Base-by-base conservation (phyloP, 257 asterid species). In the Solanum dulcamara region DNA sequence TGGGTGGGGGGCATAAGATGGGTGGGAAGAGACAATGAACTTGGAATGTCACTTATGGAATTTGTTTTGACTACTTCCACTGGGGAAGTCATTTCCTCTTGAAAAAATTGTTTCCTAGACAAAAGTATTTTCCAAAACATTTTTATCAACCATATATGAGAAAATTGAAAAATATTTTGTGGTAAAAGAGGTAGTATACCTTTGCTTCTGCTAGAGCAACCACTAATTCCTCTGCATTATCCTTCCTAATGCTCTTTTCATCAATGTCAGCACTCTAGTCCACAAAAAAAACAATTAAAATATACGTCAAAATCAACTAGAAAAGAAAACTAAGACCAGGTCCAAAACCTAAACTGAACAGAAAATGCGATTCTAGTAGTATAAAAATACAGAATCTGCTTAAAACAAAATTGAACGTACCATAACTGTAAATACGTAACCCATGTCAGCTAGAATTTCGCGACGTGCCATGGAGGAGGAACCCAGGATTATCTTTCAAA, bases 201-300 rank as follows among this genome's bases (percentile, higher is more conserved):
- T 94, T 95, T 37, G 98, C 98, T 88, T 94, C 96, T 26, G 98
- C 98, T 60, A 95, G 91, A 89, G 92, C 92, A 90, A 90, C 88
- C n/a, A 95, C 97, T 70, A 95, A 92, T 86, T 95, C 96, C 87
- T 95, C 98, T 1, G 96, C 91, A 67, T 88, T 93, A 17, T 94
- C 97, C 91, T 85, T 92, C 90, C 98, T 89, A 85, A 94, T 94
- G 84, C 96, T 91, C 88, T 92, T 90, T 88, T 95, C 98, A 81
- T 95, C 97, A 62, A 95, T 94, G 87, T 95, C 98, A 74, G 98
- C 98, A 75, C 91, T 85, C 98, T 94, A 88, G 50, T 86, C 71
- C 86, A 66, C 77, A 70, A 84, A 83, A 77, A 70, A 84, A 83
- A 77, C 5, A 59, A 85, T 72, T 57, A 26, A 28, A 85, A 30